These are phyloP conservation scores for Endogone sp. DNA, from an alignment of 192 early-diverging fungal species.

Conservation along the genomic window DNA sequence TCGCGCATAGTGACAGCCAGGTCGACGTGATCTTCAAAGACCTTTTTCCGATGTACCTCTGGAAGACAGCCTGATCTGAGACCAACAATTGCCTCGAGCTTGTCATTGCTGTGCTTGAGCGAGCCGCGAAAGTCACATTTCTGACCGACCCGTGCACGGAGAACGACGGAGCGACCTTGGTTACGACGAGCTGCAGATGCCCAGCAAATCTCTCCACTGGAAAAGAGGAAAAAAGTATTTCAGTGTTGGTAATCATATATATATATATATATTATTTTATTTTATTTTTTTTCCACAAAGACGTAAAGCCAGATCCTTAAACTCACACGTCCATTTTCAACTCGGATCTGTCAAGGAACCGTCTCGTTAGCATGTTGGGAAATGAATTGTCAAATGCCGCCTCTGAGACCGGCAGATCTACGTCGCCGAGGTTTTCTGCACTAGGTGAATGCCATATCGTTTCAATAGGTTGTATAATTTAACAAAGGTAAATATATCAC, in stretches of 20 bases:
- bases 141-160: conserved; percentile 10
- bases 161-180: conserved; percentile 14
- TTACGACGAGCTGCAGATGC: conserved; percentile 7
- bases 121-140: conserved; percentile 21
- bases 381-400: background rate
- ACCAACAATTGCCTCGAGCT: conserved; percentile 13
- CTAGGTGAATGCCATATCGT: background rate
- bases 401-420: background rate
- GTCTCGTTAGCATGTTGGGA: background rate
- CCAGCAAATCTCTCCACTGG: conserved; percentile 16
- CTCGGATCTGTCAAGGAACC: background rate
- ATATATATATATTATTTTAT: too few relatives aligned
- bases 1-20: conserved; percentile 16
- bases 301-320: background rate
- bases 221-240: conserved; percentile 7
- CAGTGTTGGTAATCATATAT: background rate
- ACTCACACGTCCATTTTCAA: background rate
- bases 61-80: conserved; percentile 12
- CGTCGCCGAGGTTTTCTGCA: background rate
- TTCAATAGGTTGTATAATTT: background rate
- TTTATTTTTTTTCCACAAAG: background rate
- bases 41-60: conserved; percentile 14
- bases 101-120: conserved; percentile 18
- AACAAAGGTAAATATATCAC: background rate
- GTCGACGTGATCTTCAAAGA: conserved; percentile 16